Base-by-base conservation (phyloP, 305 asterid genomes). In the Rubia tinctorum region DNA sequence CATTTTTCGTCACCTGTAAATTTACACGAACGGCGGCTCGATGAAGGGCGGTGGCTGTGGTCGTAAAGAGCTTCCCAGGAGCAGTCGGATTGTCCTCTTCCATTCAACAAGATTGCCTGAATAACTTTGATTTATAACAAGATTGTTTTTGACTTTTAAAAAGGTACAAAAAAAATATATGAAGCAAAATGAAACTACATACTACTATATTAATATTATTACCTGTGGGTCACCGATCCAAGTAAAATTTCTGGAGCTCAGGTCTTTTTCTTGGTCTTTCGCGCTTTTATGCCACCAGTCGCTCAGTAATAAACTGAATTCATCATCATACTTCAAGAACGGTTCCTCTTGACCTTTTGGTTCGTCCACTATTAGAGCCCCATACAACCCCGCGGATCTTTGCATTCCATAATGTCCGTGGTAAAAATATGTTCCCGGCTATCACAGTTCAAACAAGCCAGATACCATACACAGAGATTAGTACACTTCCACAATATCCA, bases 401-500 rank as follows among this genome's bases (percentile, higher is more conserved):
- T 92, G 98, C 98, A 92, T 90, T 49, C 98, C 98, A 71, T 90
- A 90, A 80, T 92, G 98, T 49, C 92, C 98, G 81, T 92, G 98
- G 82, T 92, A 92, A 76, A 90, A 92, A 75, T 81, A 89, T 76
- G 98, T 92, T n/a, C 98, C 98, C 42, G 91, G 88, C 97, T 92
- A 20, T 53, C 22, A 3, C 25, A 53, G n/a, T n/a, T 9, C 9
- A 53, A 13, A 53, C 20, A 14, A 1, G 18, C 20, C 61, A 55
- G 2, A 55, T 55, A 17, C n/a, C n/a, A n/a, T n/a, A n/a, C n/a
- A n/a, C n/a, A n/a, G n/a, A n/a, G n/a, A n/a, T n/a, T n/a, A n/a
- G n/a, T n/a, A n/a, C n/a, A n/a, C n/a, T n/a, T n/a, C n/a, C n/a
- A n/a, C n/a, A n/a, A n/a, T n/a, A n/a, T n/a, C n/a, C n/a, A n/a